Evolutionary conservation across 208 protist genomes (phyloP).

Genomic region (Wallacemonas sp.): DNA sequence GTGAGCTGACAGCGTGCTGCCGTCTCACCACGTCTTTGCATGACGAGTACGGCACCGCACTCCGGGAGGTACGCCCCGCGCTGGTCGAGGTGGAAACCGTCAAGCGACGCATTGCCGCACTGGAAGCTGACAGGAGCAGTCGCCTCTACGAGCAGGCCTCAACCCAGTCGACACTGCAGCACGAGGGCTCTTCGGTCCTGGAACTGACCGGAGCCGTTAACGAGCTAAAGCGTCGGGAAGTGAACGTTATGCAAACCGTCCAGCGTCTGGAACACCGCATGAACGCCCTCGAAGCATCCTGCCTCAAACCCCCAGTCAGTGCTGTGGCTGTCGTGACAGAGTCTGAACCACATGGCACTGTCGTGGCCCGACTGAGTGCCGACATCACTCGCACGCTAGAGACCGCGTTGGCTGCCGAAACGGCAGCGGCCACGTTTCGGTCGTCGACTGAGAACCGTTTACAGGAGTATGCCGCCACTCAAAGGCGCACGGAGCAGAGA

Average conservation of each 20-base stretch:
- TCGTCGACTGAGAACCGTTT: not conserved
- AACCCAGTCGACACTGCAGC: not conserved
- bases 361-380: constrained; percentile 16
- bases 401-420: constrained; percentile 4
- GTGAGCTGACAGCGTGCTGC: not conserved
- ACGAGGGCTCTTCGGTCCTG: not conserved
- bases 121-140: constrained; percentile 25
- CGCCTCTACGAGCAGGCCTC: constrained; percentile 2
- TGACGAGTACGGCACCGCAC: not conserved
- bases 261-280: constrained; percentile 19
- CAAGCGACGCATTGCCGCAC: constrained; percentile 36
- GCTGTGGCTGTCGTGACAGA: too few species aligned
- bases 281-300: not conserved
- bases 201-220: constrained; percentile 15
- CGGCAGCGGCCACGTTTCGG: not conserved
- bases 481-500: not conserved
- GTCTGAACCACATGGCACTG: constrained; percentile 12
- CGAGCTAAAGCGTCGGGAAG: constrained; percentile 20
- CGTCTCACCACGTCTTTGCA: not conserved
- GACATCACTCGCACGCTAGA: constrained; percentile 35
- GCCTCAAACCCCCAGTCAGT: too few species aligned
- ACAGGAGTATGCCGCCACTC: not conserved
- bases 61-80: constrained; percentile 28
- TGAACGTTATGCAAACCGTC: constrained; percentile 17
- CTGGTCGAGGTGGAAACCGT: constrained; percentile 48